A percentile compares a stretch with the other conserved stretches of the same genome.
These are phyloP conservation scores for Cymbopogon flexuosus DNA, from an alignment of 202 grass and related monocot genomes.

Conservation along the genomic window DNA sequence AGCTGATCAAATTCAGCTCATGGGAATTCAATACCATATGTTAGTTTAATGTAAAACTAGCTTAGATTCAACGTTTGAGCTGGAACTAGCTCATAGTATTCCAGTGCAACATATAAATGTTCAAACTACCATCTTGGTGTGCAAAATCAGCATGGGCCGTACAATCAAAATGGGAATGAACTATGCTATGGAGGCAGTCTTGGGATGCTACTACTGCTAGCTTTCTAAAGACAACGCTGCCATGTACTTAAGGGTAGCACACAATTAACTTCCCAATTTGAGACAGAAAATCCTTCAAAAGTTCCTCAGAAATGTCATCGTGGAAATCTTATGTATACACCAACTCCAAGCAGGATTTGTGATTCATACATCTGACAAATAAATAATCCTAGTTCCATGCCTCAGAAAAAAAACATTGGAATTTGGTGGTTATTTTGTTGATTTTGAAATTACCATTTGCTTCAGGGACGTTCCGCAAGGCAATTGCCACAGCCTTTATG, in stretches of 20 bases:
- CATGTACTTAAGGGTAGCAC: neutral
- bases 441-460: conserved; percentile 70
- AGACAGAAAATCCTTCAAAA: neutral
- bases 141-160: neutral
- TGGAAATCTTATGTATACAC: neutral
- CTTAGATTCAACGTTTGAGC: neutral
- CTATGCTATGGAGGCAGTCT: neutral
- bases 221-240: neutral
- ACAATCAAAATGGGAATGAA: conserved; percentile 22
- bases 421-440: neutral
- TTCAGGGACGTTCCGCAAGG: conserved; percentile 79
- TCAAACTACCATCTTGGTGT: neutral
- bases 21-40: neutral
- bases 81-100: neutral
- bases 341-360: neutral
- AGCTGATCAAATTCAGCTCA: neutral
- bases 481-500: conserved; percentile 97
- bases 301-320: neutral
- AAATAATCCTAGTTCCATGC: neutral
- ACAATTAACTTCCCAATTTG: neutral
- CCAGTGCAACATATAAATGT: neutral
- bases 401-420: neutral
- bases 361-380: neutral
- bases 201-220: neutral
- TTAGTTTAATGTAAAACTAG: neutral